Evolutionary conservation across 441 rosid genomes (phyloP).

Genomic region (Brassica hybrid): DNA sequence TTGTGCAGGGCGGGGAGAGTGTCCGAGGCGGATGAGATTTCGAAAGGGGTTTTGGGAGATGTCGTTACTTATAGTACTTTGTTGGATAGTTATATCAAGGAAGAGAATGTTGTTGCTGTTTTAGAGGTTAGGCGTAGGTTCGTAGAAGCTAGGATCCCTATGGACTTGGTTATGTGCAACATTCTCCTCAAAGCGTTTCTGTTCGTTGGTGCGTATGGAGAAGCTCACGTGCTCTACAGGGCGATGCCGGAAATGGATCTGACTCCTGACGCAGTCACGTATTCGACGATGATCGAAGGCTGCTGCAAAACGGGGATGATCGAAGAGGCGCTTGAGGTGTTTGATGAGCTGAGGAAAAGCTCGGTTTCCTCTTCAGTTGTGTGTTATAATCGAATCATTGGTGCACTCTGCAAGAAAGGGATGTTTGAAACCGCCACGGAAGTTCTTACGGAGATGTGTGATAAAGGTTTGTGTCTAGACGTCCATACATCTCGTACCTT

Average conservation of each 20-base stretch:
- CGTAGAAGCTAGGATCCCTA: constrained; percentile 51
- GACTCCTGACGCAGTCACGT: constrained; percentile 65
- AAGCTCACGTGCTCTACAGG: constrained; percentile 63
- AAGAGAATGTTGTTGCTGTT: constrained; percentile 57
- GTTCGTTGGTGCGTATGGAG: constrained; percentile 75
- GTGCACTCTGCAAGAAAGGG: constrained; percentile 64
- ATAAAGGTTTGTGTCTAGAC: constrained; percentile 56
- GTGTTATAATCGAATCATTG: constrained; percentile 65
- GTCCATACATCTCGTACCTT: constrained; percentile 47
- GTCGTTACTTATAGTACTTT: constrained; percentile 64
- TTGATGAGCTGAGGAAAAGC: constrained; percentile 68
- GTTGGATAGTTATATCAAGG: constrained; percentile 68
- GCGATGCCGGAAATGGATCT: constrained; percentile 64
- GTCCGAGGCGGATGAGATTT: constrained; percentile 64
- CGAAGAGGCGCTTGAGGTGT: constrained; percentile 76
- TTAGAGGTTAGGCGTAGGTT: constrained; percentile 58
- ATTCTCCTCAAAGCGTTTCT: constrained; percentile 70
- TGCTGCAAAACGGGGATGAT: constrained; percentile 63
- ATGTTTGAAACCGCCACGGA: constrained; percentile 66
- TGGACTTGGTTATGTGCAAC: constrained; percentile 80
- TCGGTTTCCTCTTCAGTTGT: constrained; percentile 52
- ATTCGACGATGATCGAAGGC: constrained; percentile 61
- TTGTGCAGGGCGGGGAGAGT: constrained; percentile 73
- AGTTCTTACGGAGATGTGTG: constrained; percentile 60
- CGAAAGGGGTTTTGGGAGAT: constrained; percentile 66